A percentile compares a stretch with the other conserved stretches of the same genome.
Evolutionary conservation across 2,329 filamentous ascomycete genomes (phyloP).

Genomic region (Aspergillus sojae): DNA sequence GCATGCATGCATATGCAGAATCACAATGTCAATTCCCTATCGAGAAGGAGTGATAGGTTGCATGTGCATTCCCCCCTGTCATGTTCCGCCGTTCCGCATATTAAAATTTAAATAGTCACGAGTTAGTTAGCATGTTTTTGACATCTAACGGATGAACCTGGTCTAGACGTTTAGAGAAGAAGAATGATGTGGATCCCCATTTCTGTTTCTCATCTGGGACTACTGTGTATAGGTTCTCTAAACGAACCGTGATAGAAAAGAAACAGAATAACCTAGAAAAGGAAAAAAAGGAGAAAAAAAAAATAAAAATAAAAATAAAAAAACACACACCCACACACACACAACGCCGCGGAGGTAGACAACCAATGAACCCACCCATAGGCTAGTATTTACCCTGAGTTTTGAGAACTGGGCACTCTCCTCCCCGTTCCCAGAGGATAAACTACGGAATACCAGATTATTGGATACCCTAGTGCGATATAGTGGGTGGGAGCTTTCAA

Average conservation of each 20-base stretch:
- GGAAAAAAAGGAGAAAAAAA: background rate
- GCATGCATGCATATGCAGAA: slow-evolving; percentile 3
- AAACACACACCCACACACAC: background rate
- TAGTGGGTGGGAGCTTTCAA: background rate
- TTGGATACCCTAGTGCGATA: background rate
- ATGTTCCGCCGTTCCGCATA: slow-evolving; percentile 9
- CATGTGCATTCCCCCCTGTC: slow-evolving; percentile 3
- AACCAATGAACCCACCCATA: background rate
- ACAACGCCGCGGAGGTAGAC: background rate
- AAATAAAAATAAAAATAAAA: too few species aligned
- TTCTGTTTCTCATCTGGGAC: background rate
- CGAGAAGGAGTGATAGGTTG: background rate
- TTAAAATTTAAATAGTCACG: slow-evolving; percentile 9
- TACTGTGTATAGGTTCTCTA: background rate
- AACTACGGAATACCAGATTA: background rate
- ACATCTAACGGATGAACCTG: background rate
- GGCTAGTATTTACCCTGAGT: background rate
- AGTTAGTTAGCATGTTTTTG: background rate
- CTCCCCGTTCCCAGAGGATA: background rate
- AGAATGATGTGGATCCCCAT: background rate
- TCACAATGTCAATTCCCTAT: background rate
- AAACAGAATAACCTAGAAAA: background rate
- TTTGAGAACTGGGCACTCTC: background rate
- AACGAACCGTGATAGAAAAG: background rate
- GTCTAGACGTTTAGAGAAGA: background rate